A percentile compares a stretch with the other conserved stretches of the same genome.
Conservation (phyloP, 306 rosid species). For the Alnus glutinosa region DNA sequence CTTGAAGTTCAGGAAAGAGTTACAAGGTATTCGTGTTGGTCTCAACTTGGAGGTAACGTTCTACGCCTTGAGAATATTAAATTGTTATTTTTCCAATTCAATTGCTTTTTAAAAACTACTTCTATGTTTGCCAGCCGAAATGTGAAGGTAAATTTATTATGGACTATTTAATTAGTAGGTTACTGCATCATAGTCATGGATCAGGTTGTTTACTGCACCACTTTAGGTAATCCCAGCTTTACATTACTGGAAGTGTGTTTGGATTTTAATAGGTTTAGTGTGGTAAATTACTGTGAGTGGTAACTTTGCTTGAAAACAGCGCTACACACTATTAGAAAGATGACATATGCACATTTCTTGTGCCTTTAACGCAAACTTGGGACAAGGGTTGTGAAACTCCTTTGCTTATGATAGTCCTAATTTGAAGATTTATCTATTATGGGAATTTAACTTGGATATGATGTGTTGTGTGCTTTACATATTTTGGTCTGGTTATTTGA, state of each 20-base stretch:
- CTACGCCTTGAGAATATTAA: neutral
- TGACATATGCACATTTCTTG: neutral
- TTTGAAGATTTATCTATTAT: neutral
- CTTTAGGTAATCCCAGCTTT: constrained; percentile 4
- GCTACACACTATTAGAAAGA: neutral
- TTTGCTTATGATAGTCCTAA: neutral
- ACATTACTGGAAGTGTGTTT: neutral
- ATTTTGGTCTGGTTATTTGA: neutral
- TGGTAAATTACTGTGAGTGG: neutral
- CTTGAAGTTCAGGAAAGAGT: constrained; percentile 78
- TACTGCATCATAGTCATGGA: neutral
- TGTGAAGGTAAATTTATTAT: neutral
- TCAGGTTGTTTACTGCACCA: neutral
- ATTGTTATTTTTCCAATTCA: neutral
- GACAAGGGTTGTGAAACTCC: neutral
- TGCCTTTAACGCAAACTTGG: neutral
- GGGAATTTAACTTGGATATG: neutral
- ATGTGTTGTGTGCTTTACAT: neutral
- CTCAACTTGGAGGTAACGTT: constrained; percentile 75
- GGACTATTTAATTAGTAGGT: neutral
- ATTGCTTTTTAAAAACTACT: neutral
- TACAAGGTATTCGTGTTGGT: constrained; percentile 78
- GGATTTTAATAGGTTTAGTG: neutral
- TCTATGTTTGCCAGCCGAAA: neutral
- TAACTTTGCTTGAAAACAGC: neutral